Evolutionary conservation across 2,329 filamentous ascomycete species (phyloP), one percentile per base, ranked within the genome.

Genomic region (Aspergillus sp.): DNA sequence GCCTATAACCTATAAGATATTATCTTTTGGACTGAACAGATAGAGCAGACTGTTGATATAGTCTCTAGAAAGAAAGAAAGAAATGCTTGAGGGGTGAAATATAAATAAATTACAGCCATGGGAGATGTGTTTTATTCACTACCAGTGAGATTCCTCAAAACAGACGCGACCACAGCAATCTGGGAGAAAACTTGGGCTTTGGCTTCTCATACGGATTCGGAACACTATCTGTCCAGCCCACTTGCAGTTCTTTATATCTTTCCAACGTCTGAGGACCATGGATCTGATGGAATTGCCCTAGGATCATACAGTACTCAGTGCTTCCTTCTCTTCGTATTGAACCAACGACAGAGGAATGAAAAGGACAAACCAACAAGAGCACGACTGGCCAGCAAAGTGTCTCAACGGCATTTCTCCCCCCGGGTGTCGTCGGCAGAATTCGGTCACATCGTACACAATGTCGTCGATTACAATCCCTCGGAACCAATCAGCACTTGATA

Each of bases 241-340:
- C 19, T 27, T 29, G 37, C 7, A 39, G 7, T 39, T 27, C 13
- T 26, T 11, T 29, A 9, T 13, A 11, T 13, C 7, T 29, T 12
- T 39, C 37, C 27, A 39, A 8, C 4, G 37, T 39, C 27, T 26
- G 6, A n/a, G 19, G 12, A n/a, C 27, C 6, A 19, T 39, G 37
- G 12, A 39, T 39, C 32, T 39, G n/a, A 29, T 32, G 29, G 9
- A 39, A 39, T 28, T 39, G 37, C 37, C 37, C 37, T 38, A 27
- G 9, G 6, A 37, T 19, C 19, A 34, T 6, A 28, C 10, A 10
- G 3, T 3, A 5, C 4, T 19, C 19, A 19, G 19, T 19, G 19
- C 4, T n/a, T 5, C 29, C 6, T 39, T 33, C 26, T n/a, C 30
- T 11, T 7, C 7, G 5, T 30, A 6, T n/a, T 5, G 6, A 19